These are phyloP conservation scores for Fraxinus nigra DNA, from an alignment of 305 asterid species.

Conservation along the genomic window DNA sequence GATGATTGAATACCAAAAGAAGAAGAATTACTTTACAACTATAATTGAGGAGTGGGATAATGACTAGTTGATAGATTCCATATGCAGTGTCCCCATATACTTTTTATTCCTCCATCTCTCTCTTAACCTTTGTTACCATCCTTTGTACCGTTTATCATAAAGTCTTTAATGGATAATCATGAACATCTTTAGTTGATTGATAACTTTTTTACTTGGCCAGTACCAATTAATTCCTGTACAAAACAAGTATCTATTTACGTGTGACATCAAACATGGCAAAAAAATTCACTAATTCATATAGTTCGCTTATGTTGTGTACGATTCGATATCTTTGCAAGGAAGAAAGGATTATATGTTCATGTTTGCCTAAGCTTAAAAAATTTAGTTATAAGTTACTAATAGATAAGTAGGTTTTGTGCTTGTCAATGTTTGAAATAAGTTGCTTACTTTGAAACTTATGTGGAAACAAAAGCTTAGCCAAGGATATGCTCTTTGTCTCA, in stretches of 20 bases:
- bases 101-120: constrained; percentile 29
- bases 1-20: constrained; percentile 49
- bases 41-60: constrained; percentile 39
- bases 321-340: not conserved
- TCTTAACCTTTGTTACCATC: constrained; percentile 37
- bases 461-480: not conserved
- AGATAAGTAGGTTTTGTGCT: not conserved
- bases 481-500: not conserved
- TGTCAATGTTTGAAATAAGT: not conserved
- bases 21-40: constrained; percentile 39
- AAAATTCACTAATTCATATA: not conserved
- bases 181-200: constrained; percentile 34
- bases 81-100: constrained; percentile 48
- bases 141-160: constrained; percentile 36
- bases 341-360: not conserved
- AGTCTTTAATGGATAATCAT: constrained; percentile 40
- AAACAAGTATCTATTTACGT: constrained; percentile 27
- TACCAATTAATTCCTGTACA: constrained; percentile 31
- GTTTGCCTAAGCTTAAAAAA: not conserved
- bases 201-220: constrained; percentile 41
- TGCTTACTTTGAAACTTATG: not conserved
- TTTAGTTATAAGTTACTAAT: not conserved
- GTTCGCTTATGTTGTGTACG: not conserved
- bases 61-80: constrained; percentile 45
- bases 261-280: constrained; percentile 19